Evolutionary conservation across 2,329 filamentous ascomycete genomes (phyloP), one percentile per base, ranked within the genome.

Genomic region (Hymenoscyphus fructigenus): DNA sequence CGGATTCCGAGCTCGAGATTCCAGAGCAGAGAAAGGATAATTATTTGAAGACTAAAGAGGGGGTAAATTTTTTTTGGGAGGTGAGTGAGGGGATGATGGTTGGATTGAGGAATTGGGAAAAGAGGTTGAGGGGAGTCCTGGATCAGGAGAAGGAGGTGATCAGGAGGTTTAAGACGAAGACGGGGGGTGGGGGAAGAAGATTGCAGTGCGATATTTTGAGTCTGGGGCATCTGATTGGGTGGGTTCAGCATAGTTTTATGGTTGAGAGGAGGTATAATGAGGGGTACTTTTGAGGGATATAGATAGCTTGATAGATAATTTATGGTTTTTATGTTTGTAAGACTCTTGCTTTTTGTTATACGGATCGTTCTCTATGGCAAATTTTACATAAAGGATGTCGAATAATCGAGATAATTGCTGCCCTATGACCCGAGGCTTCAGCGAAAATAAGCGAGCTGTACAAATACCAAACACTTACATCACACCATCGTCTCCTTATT

Each of bases 241-340:
- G 47, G 47, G 47, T 53, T 23, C 47, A 53, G 20, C 47, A 53
- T 26, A 53, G 47, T 26, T 53, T 53, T 53, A 53, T 53, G 20
- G 47, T 53, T 23, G 47, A 53, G 47, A 53, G 47, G 47, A 53
- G 23, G 47, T 53, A 53, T 53, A 14, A 53, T 53, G 47, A 53
- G 20, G 47, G 47, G n/a, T 53, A 26, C 20, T 53, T 53, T 26
- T 53, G 20, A n/a, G 14, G 5, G 36, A 14, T 36, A 50, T 23
- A 5, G 20, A 28, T 14, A 9, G 9, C n/a, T 20, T 4, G 9
- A 23, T 28, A 14, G 20, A 5, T 17, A 15, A 15, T 14, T 38
- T 15, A 5, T 17, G 14, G 17, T 17, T 17, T 38, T 15, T 17
- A 5, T 38, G 4, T 38, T 38, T 15, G 14, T 17, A 38, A 17